Conservation (phyloP, 1,139 yeast genomes). For the Debaryomyces sp. region DNA sequence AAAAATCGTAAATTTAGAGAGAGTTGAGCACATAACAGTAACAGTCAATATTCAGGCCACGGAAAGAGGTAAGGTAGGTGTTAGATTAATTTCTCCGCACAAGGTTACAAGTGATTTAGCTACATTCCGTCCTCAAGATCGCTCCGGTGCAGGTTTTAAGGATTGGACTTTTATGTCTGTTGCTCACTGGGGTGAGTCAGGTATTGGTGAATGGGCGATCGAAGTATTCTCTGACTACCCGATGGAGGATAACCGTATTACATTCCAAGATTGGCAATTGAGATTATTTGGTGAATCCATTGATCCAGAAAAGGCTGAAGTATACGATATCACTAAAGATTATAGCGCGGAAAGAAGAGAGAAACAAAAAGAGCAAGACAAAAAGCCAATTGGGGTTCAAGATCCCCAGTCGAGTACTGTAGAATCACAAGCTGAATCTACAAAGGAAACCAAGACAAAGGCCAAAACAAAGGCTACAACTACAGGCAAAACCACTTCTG, state of each 20-base stretch:
- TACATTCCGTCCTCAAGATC: conserved; percentile 65
- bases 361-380: conserved; percentile 17
- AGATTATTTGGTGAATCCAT: conserved; percentile 79
- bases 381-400: conserved; percentile 7
- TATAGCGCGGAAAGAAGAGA: conserved; percentile 45
- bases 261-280: conserved; percentile 71
- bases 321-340: conserved; percentile 41
- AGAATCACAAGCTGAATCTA: neutral
- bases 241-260: conserved; percentile 37
- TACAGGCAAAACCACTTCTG: conserved; percentile 5
- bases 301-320: conserved; percentile 62
- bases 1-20: conserved; percentile 59
- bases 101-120: conserved; percentile 80
- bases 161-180: conserved; percentile 98
- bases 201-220: conserved; percentile 81
- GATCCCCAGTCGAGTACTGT: conserved; percentile 4
- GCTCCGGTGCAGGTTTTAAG: conserved; percentile 57
- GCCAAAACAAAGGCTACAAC: conserved; percentile 8
- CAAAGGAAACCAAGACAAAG: neutral
- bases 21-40: conserved; percentile 85
- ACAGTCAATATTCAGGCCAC: conserved; percentile 69
- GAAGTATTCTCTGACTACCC: conserved; percentile 47
- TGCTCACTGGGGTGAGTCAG: conserved; percentile 95
- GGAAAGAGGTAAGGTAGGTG: conserved; percentile 70
- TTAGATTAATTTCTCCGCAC: conserved; percentile 70